Percentiles rank a stretch among this genome's conserved stretches.
phyloP scores from a whole-genome alignment of 345 rosid species.

The Angophora floribunda region DNA sequence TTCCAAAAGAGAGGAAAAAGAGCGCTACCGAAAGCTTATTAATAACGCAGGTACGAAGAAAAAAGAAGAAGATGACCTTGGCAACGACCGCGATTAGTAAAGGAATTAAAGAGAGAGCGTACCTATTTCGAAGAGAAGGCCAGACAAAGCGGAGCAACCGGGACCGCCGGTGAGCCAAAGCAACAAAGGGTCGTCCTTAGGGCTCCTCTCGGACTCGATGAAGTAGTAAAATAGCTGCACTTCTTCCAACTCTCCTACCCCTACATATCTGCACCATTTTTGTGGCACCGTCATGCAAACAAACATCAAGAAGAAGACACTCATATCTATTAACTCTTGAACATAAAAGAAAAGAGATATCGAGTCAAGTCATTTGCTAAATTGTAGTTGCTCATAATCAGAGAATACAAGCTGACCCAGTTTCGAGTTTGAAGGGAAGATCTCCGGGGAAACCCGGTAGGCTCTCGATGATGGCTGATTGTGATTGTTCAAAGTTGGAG shows the following conservation, averaged over 20 bases:
- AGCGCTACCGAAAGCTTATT: background rate
- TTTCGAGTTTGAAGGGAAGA: constrained; percentile 17
- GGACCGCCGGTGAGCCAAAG: constrained; percentile 26
- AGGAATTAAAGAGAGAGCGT: background rate
- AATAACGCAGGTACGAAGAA: background rate
- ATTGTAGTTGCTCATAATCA: background rate
- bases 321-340: background rate
- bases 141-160: constrained; percentile 16
- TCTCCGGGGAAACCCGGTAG: constrained; percentile 11
- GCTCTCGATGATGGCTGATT: background rate
- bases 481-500: background rate
- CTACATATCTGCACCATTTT: constrained; percentile 3
- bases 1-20: background rate
- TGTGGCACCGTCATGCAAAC: background rate
- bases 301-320: background rate
- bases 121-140: constrained; percentile 10
- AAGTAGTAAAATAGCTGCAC: constrained; percentile 15
- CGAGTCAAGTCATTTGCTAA: background rate
- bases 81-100: background rate
- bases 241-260: constrained; percentile 12
- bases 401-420: background rate
- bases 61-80: background rate
- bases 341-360: background rate
- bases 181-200: constrained; percentile 12
- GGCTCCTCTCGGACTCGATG: constrained; percentile 13